phyloP scores from a whole-genome alignment of 495 filamentous ascomycete genomes.

The Penicillium diatomitis region DNA sequence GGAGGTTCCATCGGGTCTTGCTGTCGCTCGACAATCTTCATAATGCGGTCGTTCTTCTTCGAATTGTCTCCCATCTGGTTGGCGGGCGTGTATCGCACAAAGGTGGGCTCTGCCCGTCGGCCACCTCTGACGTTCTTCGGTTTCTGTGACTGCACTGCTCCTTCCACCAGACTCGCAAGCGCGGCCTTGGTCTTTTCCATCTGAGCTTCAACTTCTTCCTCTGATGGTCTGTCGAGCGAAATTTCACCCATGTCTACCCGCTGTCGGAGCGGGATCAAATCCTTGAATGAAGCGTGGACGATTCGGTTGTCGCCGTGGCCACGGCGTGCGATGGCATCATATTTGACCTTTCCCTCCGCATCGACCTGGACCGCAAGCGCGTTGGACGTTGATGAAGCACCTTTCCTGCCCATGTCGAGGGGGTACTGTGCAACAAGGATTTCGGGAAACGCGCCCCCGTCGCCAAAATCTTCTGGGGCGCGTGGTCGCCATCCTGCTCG shows the following conservation, averaged over 20 bases:
- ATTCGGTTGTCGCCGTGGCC: slow-evolving; percentile 78
- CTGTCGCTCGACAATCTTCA: slow-evolving; percentile 96
- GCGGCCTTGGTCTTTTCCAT: slow-evolving; percentile 85
- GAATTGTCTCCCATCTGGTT: slow-evolving; percentile 93
- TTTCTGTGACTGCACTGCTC: slow-evolving; percentile 84
- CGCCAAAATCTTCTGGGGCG: slow-evolving; percentile 80
- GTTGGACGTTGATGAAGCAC: slow-evolving; percentile 60
- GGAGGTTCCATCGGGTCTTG: slow-evolving; percentile 97
- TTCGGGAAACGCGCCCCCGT: slow-evolving; percentile 95
- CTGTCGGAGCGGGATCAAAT: slow-evolving; percentile 89
- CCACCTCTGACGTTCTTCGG: slow-evolving; percentile 85
- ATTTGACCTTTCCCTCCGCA: slow-evolving; percentile 85
- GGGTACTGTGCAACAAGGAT: slow-evolving; percentile 92
- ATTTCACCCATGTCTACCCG: slow-evolving; percentile 91
- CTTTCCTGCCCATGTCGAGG: slow-evolving; percentile 83
- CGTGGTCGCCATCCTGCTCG: slow-evolving; percentile 83
- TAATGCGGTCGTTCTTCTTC: slow-evolving; percentile 86
- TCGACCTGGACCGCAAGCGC: slow-evolving; percentile 89
- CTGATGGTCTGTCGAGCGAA: slow-evolving; percentile 74
- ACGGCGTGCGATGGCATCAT: slow-evolving; percentile 88
- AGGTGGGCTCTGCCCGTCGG: slow-evolving; percentile 75
- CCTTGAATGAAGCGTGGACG: slow-evolving; percentile 91
- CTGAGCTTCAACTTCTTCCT: slow-evolving; percentile 72
- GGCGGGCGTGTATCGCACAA: slow-evolving; percentile 89
- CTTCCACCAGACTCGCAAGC: slow-evolving; percentile 68